Evolutionary conservation across 2,329 filamentous ascomycete species (phyloP).

Genomic region (Plectosphaerella cucumerina): DNA sequence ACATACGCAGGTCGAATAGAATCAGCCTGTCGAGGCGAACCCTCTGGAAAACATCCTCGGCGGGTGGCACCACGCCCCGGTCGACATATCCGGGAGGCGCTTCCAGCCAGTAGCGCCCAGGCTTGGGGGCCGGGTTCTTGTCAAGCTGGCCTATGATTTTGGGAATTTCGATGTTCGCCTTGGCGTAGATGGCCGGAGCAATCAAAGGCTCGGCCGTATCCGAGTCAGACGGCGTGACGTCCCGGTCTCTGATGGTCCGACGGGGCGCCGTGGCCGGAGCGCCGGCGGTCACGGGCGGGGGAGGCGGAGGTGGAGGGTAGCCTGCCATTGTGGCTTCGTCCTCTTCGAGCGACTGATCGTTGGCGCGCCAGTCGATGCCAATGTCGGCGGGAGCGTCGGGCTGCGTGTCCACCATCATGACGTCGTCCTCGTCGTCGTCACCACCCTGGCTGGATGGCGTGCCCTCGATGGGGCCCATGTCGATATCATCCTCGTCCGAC

Average conservation of each 20-base stretch:
- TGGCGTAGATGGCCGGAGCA: constrained; percentile 56
- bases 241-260: constrained; percentile 44
- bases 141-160: constrained; percentile 65
- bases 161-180: constrained; percentile 69
- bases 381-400: constrained; percentile 38
- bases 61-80: constrained; percentile 58
- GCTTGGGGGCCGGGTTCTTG: constrained; percentile 50
- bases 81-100: constrained; percentile 68
- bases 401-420: constrained; percentile 53
- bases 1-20: constrained; percentile 89
- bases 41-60: constrained; percentile 85
- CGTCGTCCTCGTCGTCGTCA: constrained; percentile 50
- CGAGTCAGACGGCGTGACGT: constrained; percentile 67
- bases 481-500: constrained; percentile 24
- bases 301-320: constrained; percentile 64
- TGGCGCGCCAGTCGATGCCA: constrained; percentile 46
- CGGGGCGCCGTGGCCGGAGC: constrained; percentile 40
- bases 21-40: constrained; percentile 93
- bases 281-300: constrained; percentile 30
- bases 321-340: constrained; percentile 75
- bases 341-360: constrained; percentile 66
- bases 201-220: constrained; percentile 67
- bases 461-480: constrained; percentile 14
- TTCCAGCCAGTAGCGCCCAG: constrained; percentile 81
- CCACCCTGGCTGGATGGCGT: constrained; percentile 10